Percentiles rank a stretch among this genome's conserved stretches.
Conservation (phyloP, 768 basidiomycete genomes). For the Scleroderma citrinum region DNA sequence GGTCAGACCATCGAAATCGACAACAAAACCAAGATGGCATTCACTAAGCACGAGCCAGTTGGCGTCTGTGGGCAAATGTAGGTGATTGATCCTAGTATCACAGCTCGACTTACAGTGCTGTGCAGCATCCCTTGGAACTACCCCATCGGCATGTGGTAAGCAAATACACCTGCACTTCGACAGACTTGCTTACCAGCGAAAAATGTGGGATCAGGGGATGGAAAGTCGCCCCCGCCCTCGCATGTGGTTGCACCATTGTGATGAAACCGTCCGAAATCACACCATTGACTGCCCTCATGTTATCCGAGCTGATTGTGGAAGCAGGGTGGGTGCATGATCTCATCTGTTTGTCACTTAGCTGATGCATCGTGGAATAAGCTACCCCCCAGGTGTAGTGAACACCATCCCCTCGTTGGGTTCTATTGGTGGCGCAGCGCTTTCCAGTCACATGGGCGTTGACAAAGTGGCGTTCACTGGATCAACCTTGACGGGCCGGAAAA, state of each 20-base stretch:
- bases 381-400: conserved; percentile 89
- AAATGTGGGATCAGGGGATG: conserved; percentile 49
- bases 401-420: conserved; percentile 78
- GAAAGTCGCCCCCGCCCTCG: conserved; percentile 92
- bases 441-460: conserved; percentile 80
- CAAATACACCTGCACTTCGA: background rate
- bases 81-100: conserved; percentile 5
- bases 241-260: conserved; percentile 87
- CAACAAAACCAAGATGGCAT: conserved; percentile 74
- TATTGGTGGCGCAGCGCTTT: conserved; percentile 80
- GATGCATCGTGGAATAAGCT: conserved; percentile 38
- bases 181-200: background rate
- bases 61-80: conserved; percentile 95
- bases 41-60: conserved; percentile 84
- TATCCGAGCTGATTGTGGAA: conserved; percentile 75
- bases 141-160: conserved; percentile 78
- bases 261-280: conserved; percentile 93
- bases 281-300: conserved; percentile 76
- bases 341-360: conserved; percentile 6
- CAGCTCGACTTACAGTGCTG: conserved; percentile 3
- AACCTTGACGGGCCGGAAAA: conserved; percentile 80
- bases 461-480: conserved; percentile 96
- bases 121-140: conserved; percentile 89
- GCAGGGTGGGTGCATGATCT: conserved; percentile 53
- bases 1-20: conserved; percentile 71